A percentile compares a stretch with the other conserved stretches of the same genome.
Conservation (phyloP, 306 rosid genomes). For the Crotalaria pallida region DNA sequence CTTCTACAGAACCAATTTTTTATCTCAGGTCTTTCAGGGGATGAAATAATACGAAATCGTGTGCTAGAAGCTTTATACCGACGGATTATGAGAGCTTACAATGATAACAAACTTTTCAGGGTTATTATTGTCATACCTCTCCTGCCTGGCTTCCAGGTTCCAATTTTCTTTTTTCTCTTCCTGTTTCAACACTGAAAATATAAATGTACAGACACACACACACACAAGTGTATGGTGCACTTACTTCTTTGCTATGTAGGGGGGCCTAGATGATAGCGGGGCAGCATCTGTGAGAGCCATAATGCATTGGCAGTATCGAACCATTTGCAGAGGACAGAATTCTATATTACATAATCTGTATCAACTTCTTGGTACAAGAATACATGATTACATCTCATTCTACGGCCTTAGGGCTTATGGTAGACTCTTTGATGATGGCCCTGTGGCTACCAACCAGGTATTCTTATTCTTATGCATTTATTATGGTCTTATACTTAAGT, state of each 20-base stretch:
- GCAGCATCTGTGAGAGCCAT: constrained; percentile 99
- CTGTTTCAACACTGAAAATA: constrained; percentile 16
- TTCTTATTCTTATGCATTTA: constrained; percentile 27
- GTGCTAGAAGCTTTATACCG: constrained; percentile 77
- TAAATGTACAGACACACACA: too few species aligned
- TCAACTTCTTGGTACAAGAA: constrained; percentile 65
- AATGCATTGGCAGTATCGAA: constrained; percentile 98
- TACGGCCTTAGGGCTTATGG: constrained; percentile 91
- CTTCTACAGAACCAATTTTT: constrained; percentile 92
- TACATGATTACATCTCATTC: constrained; percentile 86
- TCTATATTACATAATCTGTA: constrained; percentile 77
- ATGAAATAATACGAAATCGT: constrained; percentile 80
- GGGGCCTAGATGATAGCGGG: constrained; percentile 95
- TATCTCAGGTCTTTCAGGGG: constrained; percentile 93
- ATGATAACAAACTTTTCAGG: constrained; percentile 76
- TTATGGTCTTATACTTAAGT: background rate
- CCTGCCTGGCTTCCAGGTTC: constrained; percentile 95
- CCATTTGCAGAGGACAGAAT: constrained; percentile 81
- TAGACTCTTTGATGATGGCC: constrained; percentile 75
- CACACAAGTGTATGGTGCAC: constrained; percentile 9
- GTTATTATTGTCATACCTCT: constrained; percentile 93
- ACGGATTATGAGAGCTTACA: constrained; percentile 76
- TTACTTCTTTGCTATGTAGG: constrained; percentile 49
- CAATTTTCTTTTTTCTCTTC: constrained; percentile 3
- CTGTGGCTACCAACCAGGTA: constrained; percentile 96